Conservation (phyloP, 176 grass and related monocot species). For the Thalia dealbata region DNA sequence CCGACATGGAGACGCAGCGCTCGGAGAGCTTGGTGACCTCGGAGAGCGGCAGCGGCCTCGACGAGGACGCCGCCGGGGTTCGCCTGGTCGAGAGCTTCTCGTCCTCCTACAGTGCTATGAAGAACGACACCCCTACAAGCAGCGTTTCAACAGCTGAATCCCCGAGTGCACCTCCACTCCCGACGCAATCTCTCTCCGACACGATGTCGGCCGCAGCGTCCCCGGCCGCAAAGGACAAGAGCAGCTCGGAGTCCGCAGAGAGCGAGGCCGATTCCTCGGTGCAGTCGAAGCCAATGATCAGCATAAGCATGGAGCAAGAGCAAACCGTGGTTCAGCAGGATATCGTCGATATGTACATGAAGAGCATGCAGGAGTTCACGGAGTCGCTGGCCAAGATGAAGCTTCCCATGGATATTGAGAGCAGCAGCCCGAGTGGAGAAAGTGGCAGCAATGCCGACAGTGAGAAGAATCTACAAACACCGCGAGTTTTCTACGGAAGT, state of each 20-base stretch:
- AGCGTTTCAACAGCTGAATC: conserved; percentile 52
- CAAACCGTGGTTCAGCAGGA: conserved; percentile 59
- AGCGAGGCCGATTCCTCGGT: conserved; percentile 56
- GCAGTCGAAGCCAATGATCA: conserved; percentile 25
- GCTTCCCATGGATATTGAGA: conserved; percentile 57
- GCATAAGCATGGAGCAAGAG: conserved; percentile 44
- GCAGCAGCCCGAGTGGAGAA: conserved; percentile 25
- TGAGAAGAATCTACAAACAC: conserved; percentile 33
- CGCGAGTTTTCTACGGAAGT: conserved; percentile 88
- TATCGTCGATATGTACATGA: conserved; percentile 95
- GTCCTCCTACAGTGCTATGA: conserved; percentile 19
- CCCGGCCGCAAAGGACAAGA: conserved; percentile 36
- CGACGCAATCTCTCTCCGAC: conserved; percentile 27
- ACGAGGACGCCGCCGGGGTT: conserved; percentile 18
- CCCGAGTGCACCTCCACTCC: background rate
- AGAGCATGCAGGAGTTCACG: conserved; percentile 93
- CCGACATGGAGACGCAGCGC: conserved; percentile 43
- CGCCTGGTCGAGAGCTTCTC: conserved; percentile 30
- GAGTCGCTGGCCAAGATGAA: conserved; percentile 92
- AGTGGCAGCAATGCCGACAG: conserved; percentile 20
- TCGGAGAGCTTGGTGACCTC: conserved; percentile 30
- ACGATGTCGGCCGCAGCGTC: conserved; percentile 19
- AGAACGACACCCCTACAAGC: conserved; percentile 43
- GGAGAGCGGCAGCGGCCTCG: conserved; percentile 28
- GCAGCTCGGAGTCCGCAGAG: conserved; percentile 40